phyloP scores from a whole-genome alignment of 2,329 filamentous ascomycete genomes.

The Thielaviopsis punctulata region DNA sequence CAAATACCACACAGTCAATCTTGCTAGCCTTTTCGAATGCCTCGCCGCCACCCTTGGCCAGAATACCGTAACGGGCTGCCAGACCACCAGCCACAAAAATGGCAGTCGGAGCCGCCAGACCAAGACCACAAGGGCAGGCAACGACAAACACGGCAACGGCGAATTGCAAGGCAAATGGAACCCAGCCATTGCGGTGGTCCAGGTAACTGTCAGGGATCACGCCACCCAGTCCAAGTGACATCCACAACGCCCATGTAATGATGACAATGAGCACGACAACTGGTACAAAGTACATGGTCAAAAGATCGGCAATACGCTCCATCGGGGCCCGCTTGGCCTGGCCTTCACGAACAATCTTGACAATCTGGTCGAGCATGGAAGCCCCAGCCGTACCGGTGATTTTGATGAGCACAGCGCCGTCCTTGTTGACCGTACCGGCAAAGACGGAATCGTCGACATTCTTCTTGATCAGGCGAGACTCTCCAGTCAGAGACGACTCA shows the following conservation, averaged over 20 bases:
- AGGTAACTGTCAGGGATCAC: constrained; percentile 39
- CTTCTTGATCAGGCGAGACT: constrained; percentile 53
- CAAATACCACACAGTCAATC: constrained; percentile 65
- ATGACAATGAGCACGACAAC: constrained; percentile 53
- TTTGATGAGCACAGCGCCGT: constrained; percentile 39
- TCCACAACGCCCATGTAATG: constrained; percentile 55
- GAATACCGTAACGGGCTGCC: constrained; percentile 61
- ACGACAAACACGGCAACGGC: constrained; percentile 78
- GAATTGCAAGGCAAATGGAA: constrained; percentile 61
- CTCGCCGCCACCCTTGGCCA: constrained; percentile 71
- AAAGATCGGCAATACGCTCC: constrained; percentile 53
- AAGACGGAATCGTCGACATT: constrained; percentile 44
- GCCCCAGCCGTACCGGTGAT: constrained; percentile 48
- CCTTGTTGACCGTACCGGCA: constrained; percentile 60
- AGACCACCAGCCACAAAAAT: constrained; percentile 70
- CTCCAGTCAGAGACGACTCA: constrained; percentile 77
- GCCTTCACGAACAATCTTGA: constrained; percentile 58
- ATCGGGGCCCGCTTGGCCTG: constrained; percentile 61
- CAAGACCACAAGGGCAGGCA: constrained; percentile 70
- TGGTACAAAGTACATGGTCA: constrained; percentile 65
- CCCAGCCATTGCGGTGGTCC: constrained; percentile 44
- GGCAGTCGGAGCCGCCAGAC: constrained; percentile 70
- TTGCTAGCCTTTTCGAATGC: constrained; percentile 72
- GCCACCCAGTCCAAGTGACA: constrained; percentile 43
- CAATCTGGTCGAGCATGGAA: constrained; percentile 68